A percentile compares a stretch with the other conserved stretches of the same genome.
Evolutionary conservation across 495 filamentous ascomycete genomes (phyloP).

Genomic region (Podospora pseudoanserina): DNA sequence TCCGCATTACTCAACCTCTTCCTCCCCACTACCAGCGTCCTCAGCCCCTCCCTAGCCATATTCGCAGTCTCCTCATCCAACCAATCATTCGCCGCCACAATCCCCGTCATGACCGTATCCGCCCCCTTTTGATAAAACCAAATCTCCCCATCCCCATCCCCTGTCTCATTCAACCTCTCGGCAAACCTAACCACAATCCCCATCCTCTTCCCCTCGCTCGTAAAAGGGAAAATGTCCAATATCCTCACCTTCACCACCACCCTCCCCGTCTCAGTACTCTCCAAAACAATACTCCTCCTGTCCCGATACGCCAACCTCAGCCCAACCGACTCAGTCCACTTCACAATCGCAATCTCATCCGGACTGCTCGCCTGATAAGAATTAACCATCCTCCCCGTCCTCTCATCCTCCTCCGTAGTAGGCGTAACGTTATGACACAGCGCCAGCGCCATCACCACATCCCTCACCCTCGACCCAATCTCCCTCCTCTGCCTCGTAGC

Average conservation of each 20-base stretch:
- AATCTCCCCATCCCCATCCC: slow-evolving; percentile 61
- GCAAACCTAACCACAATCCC: slow-evolving; percentile 89
- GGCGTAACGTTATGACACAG: slow-evolving; percentile 98
- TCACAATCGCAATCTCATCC: slow-evolving; percentile 97
- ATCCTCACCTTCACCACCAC: slow-evolving; percentile 83
- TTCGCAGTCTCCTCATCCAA: slow-evolving; percentile 97
- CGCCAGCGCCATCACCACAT: slow-evolving; percentile 85
- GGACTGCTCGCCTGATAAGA: slow-evolving; percentile 96
- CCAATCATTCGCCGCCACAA: slow-evolving; percentile 96
- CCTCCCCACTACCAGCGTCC: slow-evolving; percentile 89
- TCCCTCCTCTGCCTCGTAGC: slow-evolving; percentile 82
- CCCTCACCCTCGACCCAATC: slow-evolving; percentile 86
- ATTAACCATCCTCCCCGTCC: slow-evolving; percentile 60
- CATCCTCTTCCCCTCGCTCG: slow-evolving; percentile 96
- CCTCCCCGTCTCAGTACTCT: slow-evolving; percentile 71
- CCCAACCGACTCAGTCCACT: slow-evolving; percentile 91
- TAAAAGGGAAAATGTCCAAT: slow-evolving; percentile 95
- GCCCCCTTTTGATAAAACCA: slow-evolving; percentile 99
- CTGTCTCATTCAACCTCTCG: slow-evolving; percentile 44
- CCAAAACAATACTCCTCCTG: slow-evolving; percentile 74
- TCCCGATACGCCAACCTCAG: slow-evolving; percentile 82
- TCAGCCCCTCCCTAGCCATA: slow-evolving; percentile 94
- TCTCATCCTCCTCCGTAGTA: slow-evolving; percentile 65
- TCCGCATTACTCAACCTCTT: slow-evolving; percentile 71
- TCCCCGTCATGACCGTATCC: slow-evolving; percentile 93